phyloP scores from a whole-genome alignment of 2,329 filamentous ascomycete species.

The Cladosporium sp. region DNA sequence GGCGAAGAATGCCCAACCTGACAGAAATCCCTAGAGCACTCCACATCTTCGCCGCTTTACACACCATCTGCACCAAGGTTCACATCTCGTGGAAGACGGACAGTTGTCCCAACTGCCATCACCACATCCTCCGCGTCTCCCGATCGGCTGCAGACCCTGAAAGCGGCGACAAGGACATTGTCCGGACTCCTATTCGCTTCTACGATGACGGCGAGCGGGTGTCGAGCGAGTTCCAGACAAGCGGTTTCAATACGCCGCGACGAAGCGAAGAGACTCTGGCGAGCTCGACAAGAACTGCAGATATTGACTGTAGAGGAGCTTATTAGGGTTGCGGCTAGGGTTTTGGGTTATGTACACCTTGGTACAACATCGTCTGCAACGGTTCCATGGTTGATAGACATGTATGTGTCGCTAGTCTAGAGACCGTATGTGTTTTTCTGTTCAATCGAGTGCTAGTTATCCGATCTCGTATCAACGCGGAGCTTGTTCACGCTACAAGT shows the following conservation, averaged over 20 bases:
- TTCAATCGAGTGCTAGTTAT: background rate
- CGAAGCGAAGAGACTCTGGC: conserved; percentile 3
- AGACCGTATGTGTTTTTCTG: too few relatives aligned
- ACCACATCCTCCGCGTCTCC: background rate
- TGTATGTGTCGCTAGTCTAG: background rate
- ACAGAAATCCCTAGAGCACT: background rate
- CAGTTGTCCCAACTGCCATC: background rate
- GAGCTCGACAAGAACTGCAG: conserved; percentile 37
- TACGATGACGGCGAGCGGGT: conserved; percentile 1
- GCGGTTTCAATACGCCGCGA: conserved; percentile 7
- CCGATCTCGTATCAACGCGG: background rate
- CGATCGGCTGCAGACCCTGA: background rate
- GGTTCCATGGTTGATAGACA: background rate
- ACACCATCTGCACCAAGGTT: background rate
- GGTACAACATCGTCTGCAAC: background rate
- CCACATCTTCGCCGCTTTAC: background rate
- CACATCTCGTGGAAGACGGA: background rate
- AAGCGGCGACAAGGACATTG: background rate
- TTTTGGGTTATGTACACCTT: background rate
- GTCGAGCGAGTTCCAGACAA: conserved; percentile 9
- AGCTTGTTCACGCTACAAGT: background rate
- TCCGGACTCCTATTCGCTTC: background rate
- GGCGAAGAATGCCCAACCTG: background rate
- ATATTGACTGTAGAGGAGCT: background rate
- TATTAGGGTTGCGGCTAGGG: background rate